Evolutionary conservation across 306 rosid species (phyloP).

Genomic region (Citrullus mucosospermus): DNA sequence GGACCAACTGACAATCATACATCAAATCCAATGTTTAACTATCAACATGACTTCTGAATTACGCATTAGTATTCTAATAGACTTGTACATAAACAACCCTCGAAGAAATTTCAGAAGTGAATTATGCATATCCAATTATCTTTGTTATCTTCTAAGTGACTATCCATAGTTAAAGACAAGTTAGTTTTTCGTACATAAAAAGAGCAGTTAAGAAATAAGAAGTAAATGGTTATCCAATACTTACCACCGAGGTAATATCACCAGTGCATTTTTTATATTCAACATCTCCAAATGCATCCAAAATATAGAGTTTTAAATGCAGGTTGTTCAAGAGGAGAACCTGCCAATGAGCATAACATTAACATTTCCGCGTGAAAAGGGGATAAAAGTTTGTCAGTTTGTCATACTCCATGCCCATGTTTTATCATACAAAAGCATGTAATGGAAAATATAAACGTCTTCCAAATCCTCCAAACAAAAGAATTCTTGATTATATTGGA

Average conservation of each 20-base stretch:
- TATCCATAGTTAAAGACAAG: too few species aligned
- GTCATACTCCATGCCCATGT: not conserved
- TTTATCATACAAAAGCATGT: not conserved
- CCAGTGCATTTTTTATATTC: constrained; percentile 57
- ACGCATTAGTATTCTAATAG: too few species aligned
- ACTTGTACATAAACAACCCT: too few species aligned
- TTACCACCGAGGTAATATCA: constrained; percentile 39
- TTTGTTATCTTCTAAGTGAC: too few species aligned
- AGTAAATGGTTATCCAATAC: not conserved
- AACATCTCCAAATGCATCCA: constrained; percentile 66
- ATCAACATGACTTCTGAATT: too few species aligned
- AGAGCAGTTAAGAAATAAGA: not conserved
- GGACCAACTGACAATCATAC: too few species aligned
- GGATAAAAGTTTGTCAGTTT: not conserved
- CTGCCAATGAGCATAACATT: constrained; percentile 18
- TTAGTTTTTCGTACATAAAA: too few species aligned
- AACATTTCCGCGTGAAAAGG: not conserved
- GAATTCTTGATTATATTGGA: not conserved
- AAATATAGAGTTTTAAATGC: constrained; percentile 39
- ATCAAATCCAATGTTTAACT: too few species aligned
- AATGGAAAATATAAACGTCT: not conserved
- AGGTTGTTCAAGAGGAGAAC: constrained; percentile 46
- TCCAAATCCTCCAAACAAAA: not conserved
- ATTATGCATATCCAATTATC: too few species aligned
- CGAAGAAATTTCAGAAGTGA: too few species aligned